Evolutionary conservation across 169 alveolate genomes (phyloP).

Genomic region (Sarcocystis neurona): DNA sequence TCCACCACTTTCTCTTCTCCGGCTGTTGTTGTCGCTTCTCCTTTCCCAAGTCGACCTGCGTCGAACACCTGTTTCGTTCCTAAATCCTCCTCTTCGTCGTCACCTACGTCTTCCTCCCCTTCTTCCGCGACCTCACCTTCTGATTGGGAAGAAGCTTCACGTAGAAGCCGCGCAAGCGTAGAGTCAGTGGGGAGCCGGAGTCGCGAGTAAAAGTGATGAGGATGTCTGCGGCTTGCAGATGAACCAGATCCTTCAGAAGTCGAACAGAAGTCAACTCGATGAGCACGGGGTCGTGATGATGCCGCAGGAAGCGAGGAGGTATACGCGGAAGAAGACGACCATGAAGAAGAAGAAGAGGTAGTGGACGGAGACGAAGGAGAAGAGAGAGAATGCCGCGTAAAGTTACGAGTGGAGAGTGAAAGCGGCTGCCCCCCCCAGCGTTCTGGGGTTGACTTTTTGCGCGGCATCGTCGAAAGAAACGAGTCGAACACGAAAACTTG

Average conservation of each 20-base stretch:
- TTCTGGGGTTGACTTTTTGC: too few species aligned
- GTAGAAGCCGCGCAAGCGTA: too few species aligned
- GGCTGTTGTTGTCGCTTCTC: neutral
- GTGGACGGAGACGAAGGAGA: neutral
- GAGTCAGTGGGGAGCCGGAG: too few species aligned
- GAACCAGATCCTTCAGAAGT: too few species aligned
- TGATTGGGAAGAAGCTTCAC: too few species aligned
- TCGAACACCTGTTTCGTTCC: neutral
- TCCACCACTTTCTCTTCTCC: neutral
- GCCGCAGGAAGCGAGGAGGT: neutral
- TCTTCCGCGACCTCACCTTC: neutral
- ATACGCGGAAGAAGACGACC: neutral
- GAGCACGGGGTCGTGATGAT: too few species aligned
- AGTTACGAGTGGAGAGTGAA: too few species aligned
- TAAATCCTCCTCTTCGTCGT: neutral
- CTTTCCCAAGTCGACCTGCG: neutral
- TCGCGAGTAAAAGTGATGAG: too few species aligned
- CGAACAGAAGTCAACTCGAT: too few species aligned
- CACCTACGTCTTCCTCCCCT: neutral
- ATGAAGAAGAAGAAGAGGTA: neutral
- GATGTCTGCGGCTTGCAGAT: neutral
- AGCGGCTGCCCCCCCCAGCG: too few species aligned
- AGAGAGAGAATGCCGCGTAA: neutral
- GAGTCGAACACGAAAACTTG: too few species aligned
- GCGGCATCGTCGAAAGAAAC: too few species aligned